Evolutionary conservation across 1,139 yeast genomes (phyloP).

Genomic region (Saccharomyces hybrid): DNA sequence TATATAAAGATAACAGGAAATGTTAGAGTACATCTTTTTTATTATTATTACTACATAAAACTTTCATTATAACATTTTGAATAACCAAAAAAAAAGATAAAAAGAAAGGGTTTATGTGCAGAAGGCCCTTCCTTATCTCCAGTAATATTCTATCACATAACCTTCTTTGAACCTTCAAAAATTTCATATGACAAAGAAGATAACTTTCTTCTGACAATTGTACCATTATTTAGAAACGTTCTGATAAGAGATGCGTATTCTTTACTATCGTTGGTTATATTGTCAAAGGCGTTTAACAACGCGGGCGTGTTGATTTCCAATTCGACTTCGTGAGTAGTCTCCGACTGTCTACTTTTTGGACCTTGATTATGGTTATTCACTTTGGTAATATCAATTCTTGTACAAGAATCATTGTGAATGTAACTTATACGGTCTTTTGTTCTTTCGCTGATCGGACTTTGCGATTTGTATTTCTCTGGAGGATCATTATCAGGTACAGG

Average conservation of each 20-base stretch:
- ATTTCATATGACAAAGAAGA: constrained; percentile 30
- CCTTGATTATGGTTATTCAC: constrained; percentile 46
- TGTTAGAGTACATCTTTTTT: constrained; percentile 5
- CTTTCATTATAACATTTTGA: background rate
- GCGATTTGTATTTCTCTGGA: constrained; percentile 41
- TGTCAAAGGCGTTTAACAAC: constrained; percentile 55
- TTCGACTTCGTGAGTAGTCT: constrained; percentile 49
- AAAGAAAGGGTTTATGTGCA: background rate
- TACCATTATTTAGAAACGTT: constrained; percentile 64
- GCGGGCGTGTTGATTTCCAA: constrained; percentile 65
- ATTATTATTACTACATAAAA: constrained; percentile 3
- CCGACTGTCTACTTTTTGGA: constrained; percentile 37
- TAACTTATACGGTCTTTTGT: constrained; percentile 58
- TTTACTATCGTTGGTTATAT: constrained; percentile 44
- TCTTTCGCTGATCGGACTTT: constrained; percentile 48
- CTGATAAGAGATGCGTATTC: constrained; percentile 66
- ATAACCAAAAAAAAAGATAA: background rate
- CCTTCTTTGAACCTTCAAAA: constrained; percentile 32
- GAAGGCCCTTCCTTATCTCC: background rate
- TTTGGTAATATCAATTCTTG: constrained; percentile 62
- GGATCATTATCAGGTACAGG: constrained; percentile 52
- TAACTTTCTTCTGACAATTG: constrained; percentile 42
- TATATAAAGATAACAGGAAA: constrained; percentile 45
- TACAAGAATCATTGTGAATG: constrained; percentile 60
- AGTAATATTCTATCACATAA: constrained; percentile 1